These are phyloP conservation scores for Psilocybe azurescens DNA, from an alignment of 768 basidiomycete species.

Conservation along the genomic window DNA sequence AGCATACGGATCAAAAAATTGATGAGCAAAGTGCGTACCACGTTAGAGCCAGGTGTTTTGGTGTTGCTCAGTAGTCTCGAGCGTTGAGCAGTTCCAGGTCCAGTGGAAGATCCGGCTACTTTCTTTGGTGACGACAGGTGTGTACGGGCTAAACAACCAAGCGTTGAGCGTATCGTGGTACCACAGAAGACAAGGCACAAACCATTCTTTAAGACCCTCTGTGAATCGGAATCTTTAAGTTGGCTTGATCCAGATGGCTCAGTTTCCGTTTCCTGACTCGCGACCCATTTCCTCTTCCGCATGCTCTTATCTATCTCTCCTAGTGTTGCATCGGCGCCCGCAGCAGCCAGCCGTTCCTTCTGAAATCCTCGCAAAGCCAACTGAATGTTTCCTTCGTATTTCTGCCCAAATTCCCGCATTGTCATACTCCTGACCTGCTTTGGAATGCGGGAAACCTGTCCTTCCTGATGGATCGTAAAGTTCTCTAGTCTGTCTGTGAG, in stretches of 20 bases:
- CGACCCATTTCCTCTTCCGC: slow-evolving; percentile 81
- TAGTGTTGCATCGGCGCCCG: slow-evolving; percentile 51
- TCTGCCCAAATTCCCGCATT: slow-evolving; percentile 79
- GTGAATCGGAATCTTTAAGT: slow-evolving; percentile 36
- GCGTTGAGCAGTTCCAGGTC: slow-evolving; percentile 58
- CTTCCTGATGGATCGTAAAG: slow-evolving; percentile 78
- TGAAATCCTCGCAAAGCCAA: slow-evolving; percentile 72
- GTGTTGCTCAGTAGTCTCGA: slow-evolving; percentile 43
- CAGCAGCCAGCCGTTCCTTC: slow-evolving; percentile 61
- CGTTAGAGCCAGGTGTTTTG: slow-evolving; percentile 44
- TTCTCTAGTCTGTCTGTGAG: slow-evolving; percentile 75
- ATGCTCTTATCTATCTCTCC: slow-evolving; percentile 70
- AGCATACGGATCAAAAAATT: not conserved
- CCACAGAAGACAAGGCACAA: slow-evolving; percentile 21
- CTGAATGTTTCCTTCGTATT: slow-evolving; percentile 79
- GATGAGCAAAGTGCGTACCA: slow-evolving; percentile 31
- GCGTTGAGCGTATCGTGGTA: not conserved
- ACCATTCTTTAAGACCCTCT: slow-evolving; percentile 69
- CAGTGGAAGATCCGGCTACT: slow-evolving; percentile 51
- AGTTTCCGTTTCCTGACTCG: slow-evolving; percentile 58
- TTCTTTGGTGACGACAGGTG: slow-evolving; percentile 62
- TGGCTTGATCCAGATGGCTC: slow-evolving; percentile 39
- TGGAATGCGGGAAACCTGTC: slow-evolving; percentile 74
- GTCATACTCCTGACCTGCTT: slow-evolving; percentile 74
- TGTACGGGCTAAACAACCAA: slow-evolving; percentile 32